Percentiles rank a stretch among this genome's conserved stretches.
phyloP scores from a whole-genome alignment of 306 rosid species.

The Echinosophora koreensis region DNA sequence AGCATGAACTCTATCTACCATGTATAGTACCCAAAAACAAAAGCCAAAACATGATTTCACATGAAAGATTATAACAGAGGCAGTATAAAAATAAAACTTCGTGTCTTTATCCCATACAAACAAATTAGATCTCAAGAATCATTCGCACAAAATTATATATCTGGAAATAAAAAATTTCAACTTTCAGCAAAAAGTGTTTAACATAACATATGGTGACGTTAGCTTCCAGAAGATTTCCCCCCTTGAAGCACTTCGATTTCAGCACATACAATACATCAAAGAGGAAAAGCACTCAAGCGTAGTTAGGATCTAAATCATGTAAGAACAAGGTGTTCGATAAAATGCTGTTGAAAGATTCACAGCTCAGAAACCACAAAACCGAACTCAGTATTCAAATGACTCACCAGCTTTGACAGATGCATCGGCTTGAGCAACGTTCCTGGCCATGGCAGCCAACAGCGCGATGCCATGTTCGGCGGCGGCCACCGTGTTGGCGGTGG shows the following conservation, averaged over 20 bases:
- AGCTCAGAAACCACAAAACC: neutral
- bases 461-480: conserved; percentile 99
- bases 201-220: neutral
- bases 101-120: neutral
- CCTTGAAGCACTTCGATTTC: neutral
- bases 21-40: neutral
- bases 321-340: conserved; percentile 38
- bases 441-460: conserved; percentile 92
- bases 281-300: conserved; percentile 17
- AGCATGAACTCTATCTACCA: conserved; percentile 5
- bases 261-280: neutral
- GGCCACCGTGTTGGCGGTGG: conserved; percentile 96
- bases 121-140: conserved; percentile 33
- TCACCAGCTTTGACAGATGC: conserved; percentile 92
- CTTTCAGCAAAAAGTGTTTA: neutral
- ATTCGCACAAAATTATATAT: neutral
- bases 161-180: neutral
- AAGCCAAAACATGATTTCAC: neutral
- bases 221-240: neutral
- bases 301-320: neutral
- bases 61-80: neutral
- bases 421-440: conserved; percentile 96
- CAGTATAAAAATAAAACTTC: neutral
- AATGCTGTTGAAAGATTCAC: conserved; percentile 18
- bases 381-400: conserved; percentile 29